phyloP scores from a whole-genome alignment of 768 basidiomycete genomes.

The Agaricus blazei region DNA sequence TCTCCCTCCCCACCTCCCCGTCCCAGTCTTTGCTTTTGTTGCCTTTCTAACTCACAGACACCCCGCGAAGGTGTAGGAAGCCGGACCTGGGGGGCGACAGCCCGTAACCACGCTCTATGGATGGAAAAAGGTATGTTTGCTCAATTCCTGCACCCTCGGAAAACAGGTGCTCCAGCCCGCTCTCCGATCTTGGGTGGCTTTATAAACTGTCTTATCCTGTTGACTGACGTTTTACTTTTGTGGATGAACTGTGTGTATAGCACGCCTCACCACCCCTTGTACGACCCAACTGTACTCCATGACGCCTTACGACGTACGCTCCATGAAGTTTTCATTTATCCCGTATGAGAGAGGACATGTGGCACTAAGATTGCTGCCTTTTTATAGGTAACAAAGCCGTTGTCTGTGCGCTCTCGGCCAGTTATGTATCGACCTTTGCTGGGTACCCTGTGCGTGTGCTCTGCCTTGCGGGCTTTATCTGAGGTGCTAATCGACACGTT shows the following conservation, averaged over 20 bases:
- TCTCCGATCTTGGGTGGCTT: not conserved
- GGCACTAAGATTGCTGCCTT: slow-evolving; percentile 12
- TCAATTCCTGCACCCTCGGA: not conserved
- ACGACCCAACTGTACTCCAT: slow-evolving; percentile 57
- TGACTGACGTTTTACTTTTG: not conserved
- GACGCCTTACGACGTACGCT: slow-evolving; percentile 62
- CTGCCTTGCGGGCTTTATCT: slow-evolving; percentile 18
- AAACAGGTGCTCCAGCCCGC: not conserved
- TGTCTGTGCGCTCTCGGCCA: slow-evolving; percentile 86
- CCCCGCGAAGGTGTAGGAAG: slow-evolving; percentile 66
- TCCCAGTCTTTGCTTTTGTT: not conserved
- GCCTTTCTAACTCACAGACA: not conserved
- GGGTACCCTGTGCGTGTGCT: slow-evolving; percentile 67
- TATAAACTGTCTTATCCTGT: not conserved
- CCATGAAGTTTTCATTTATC: not conserved
- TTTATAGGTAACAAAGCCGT: slow-evolving; percentile 76
- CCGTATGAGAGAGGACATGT: not conserved
- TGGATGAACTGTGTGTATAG: slow-evolving; percentile 21
- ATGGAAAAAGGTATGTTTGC: slow-evolving; percentile 56
- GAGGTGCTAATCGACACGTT: not conserved
- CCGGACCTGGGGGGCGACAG: slow-evolving; percentile 58
- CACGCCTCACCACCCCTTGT: slow-evolving; percentile 51
- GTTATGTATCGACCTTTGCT: slow-evolving; percentile 87
- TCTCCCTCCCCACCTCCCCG: slow-evolving; percentile 8
- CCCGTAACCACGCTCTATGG: slow-evolving; percentile 67